Base-by-base conservation (phyloP, 2,329 filamentous ascomycete species). In the Microdochium bolleyi region DNA sequence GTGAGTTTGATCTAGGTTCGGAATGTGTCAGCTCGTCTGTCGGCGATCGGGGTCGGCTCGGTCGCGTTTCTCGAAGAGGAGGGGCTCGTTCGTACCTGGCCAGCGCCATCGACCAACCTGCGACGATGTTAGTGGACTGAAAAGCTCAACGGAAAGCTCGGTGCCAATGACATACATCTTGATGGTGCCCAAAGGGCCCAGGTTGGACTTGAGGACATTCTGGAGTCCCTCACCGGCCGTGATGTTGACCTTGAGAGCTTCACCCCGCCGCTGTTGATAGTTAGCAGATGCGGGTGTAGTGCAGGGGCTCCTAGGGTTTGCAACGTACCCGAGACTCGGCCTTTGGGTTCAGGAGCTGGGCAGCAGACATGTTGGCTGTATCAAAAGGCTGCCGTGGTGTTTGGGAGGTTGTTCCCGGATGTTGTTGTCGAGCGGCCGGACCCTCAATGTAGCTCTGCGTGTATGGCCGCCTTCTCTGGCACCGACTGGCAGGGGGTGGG, bases 321-420 rank as follows among this genome's bases (percentile, higher is more conserved):
- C 59, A 57, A 77, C 88, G 65, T 79, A 95, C 91, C 75, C 94
- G 86, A 64, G 92, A 96, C 78, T 99, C 94, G 67, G 94, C 94
- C 80, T 99, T 99, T 57, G 94, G 94, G 74, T 99, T 99, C 61
- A 99, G 87, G 67, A 99, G 85, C 77, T 97, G 92, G 67, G 94
- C 92, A 63, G 94, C 94, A 75, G 92, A 97, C 94, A 97, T 97
- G 57, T 60, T 71, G 57, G 22, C 22, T 44, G 30, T n/a, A 3
- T 49, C 8, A 9, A 32, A 25, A n/a, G 27, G 44, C 25, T 13
- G 25, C 30, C 48, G 34, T 7, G 13, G n/a, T 19, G 3, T 24
- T 48, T 24, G 37, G 16, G 32, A 32, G 22, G 49, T 37, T 25
- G 30, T 41, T 32, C 10, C n/a, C 13, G 30, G 49, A 21, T 32